Evolutionary conservation across 345 rosid species (phyloP).

Genomic region (Schrenkiella parvula): DNA sequence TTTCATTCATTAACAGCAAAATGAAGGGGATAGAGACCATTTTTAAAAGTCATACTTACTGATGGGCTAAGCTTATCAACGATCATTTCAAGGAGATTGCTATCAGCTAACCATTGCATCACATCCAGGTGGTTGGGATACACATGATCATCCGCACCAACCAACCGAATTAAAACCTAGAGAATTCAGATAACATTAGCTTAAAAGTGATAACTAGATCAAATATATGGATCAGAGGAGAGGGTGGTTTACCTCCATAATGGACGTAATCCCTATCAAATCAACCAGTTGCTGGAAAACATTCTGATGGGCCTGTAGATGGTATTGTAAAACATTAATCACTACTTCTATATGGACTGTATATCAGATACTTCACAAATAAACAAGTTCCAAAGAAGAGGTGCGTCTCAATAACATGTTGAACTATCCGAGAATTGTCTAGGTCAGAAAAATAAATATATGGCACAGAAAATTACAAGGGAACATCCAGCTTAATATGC

Average conservation of each 20-base stretch:
- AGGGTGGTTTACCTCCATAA: slow-evolving; percentile 76
- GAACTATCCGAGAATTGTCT: neutral
- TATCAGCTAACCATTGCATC: slow-evolving; percentile 97
- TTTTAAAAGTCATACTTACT: slow-evolving; percentile 42
- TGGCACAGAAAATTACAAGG: slow-evolving; percentile 4
- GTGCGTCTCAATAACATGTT: neutral
- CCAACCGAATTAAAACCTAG: slow-evolving; percentile 88
- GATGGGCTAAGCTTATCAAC: slow-evolving; percentile 87
- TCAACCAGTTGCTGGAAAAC: slow-evolving; percentile 84
- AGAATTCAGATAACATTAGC: slow-evolving; percentile 10
- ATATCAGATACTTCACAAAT: slow-evolving; percentile 9
- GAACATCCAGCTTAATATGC: neutral
- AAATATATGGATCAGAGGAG: neutral
- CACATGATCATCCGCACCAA: slow-evolving; percentile 92
- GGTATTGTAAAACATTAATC: slow-evolving; percentile 2
- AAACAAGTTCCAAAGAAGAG: slow-evolving; percentile 8
- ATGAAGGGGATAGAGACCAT: neutral
- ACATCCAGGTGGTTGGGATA: slow-evolving; percentile 92
- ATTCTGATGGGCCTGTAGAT: slow-evolving; percentile 79
- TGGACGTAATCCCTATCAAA: slow-evolving; percentile 95
- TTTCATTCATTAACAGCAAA: neutral
- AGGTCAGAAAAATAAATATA: neutral
- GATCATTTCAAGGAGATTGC: slow-evolving; percentile 92
- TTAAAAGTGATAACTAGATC: slow-evolving; percentile 3
- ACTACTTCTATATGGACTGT: neutral